A percentile compares a stretch with the other conserved stretches of the same genome.
phyloP scores from a whole-genome alignment of 495 filamentous ascomycete genomes.

The Cairneyella variabilis region DNA sequence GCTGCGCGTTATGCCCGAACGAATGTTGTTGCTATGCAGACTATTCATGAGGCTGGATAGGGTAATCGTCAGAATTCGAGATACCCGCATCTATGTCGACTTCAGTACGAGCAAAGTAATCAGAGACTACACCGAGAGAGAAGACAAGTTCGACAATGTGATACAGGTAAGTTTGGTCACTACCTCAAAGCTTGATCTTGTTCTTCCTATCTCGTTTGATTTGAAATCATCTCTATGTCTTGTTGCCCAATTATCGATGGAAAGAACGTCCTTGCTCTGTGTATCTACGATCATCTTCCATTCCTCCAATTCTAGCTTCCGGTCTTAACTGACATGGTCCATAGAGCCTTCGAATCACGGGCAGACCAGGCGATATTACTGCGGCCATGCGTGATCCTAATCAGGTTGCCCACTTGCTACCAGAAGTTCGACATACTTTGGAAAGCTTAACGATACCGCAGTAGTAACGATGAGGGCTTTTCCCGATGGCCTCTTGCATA shows the following conservation, averaged over 20 bases:
- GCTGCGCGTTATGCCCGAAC: conserved; percentile 82
- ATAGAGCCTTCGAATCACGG: conserved; percentile 63
- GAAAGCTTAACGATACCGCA: conserved; percentile 35
- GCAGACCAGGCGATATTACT: conserved; percentile 66
- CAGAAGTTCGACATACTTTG: conserved; percentile 55
- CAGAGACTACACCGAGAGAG: conserved; percentile 81
- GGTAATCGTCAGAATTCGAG: conserved; percentile 79
- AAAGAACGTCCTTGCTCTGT: too few species aligned
- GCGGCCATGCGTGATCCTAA: conserved; percentile 82
- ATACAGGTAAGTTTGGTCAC: conserved; percentile 64
- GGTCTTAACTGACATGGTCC: too few species aligned
- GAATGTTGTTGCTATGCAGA: conserved; percentile 78
- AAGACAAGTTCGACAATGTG: conserved; percentile 73
- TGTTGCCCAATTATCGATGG: too few species aligned
- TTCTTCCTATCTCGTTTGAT: neutral
- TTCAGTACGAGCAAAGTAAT: conserved; percentile 79
- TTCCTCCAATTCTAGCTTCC: neutral
- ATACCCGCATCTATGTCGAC: conserved; percentile 90
- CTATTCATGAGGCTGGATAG: conserved; percentile 92
- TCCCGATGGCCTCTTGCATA: conserved; percentile 6
- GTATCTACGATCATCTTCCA: too few species aligned
- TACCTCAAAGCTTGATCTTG: conserved; percentile 3
- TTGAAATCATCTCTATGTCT: too few species aligned
- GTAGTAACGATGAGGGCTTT: neutral
- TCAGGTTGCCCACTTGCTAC: conserved; percentile 66